phyloP scores from a whole-genome alignment of 2,329 filamentous ascomycete species.

The Microdochium bolleyi region DNA sequence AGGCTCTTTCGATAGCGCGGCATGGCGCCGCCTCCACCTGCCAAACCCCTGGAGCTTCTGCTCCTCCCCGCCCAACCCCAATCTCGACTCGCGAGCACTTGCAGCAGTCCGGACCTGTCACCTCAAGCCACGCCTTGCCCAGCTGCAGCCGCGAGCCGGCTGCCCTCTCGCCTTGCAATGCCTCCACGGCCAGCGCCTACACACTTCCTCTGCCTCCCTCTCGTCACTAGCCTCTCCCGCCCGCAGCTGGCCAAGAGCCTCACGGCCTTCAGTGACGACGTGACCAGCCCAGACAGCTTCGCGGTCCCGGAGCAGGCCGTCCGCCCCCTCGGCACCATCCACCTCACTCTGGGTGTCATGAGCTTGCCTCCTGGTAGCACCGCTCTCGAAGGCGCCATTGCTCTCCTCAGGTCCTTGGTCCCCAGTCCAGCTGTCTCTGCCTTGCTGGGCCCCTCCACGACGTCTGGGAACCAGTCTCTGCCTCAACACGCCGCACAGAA shows the following conservation, averaged over 20 bases:
- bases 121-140: no score
- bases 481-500: conserved; percentile 8
- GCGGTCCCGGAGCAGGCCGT: conserved; percentile 59
- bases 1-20: background rate
- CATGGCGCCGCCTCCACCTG: background rate
- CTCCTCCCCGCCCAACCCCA: background rate
- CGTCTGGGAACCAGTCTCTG: conserved; percentile 4
- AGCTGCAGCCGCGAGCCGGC: no score
- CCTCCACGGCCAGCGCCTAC: conserved; percentile 41
- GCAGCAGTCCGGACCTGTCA: no score
- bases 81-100: background rate
- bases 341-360: conserved; percentile 85
- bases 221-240: conserved; percentile 53
- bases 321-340: conserved; percentile 70
- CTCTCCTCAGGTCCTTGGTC: conserved; percentile 27
- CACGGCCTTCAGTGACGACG: conserved; percentile 51
- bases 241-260: conserved; percentile 59
- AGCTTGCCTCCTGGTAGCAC: conserved; percentile 44
- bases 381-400: conserved; percentile 29
- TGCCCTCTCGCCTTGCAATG: no score
- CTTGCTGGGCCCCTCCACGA: background rate
- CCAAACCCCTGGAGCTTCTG: background rate
- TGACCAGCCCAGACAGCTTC: conserved; percentile 34
- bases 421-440: conserved; percentile 29
- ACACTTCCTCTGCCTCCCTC: conserved; percentile 70